Percentiles rank a stretch among this genome's conserved stretches.
phyloP scores from a whole-genome alignment of 2,329 filamentous ascomycete species.

The Raffaelea albimanens region DNA sequence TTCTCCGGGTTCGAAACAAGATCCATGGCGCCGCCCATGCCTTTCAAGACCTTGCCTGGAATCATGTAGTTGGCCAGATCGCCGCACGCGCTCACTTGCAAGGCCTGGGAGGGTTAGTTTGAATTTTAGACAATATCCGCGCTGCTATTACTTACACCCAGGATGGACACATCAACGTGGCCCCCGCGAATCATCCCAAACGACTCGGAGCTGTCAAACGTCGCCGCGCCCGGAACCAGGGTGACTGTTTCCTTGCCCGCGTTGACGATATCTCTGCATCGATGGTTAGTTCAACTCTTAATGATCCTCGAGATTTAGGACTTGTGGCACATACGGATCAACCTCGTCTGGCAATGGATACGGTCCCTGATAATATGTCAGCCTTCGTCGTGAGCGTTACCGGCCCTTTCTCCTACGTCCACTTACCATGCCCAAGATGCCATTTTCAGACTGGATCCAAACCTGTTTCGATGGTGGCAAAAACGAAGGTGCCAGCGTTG shows the following conservation, averaged over 20 bases:
- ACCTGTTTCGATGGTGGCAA: conserved; percentile 60
- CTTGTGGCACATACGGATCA: conserved; percentile 34
- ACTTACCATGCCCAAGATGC: conserved; percentile 61
- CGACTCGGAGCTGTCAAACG: conserved; percentile 72
- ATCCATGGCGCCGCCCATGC: conserved; percentile 76
- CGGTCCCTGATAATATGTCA: conserved; percentile 56
- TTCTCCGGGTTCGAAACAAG: conserved; percentile 60
- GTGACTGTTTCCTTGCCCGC: conserved; percentile 85
- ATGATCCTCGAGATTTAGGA: background rate
- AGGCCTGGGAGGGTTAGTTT: no score
- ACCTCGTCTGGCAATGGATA: conserved; percentile 64
- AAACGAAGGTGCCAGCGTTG: conserved; percentile 73
- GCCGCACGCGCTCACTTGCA: conserved; percentile 69
- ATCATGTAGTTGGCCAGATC: conserved; percentile 89
- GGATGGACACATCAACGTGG: conserved; percentile 74
- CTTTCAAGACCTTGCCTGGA: conserved; percentile 72
- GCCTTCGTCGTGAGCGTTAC: no score
- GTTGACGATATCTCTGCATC: conserved; percentile 62
- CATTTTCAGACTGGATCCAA: conserved; percentile 81
- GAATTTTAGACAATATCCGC: no score
- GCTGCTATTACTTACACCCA: conserved; percentile 48
- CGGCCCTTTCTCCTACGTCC: no score
- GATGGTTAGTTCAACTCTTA: background rate
- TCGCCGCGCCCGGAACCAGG: conserved; percentile 63
- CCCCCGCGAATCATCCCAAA: conserved; percentile 84